Base-by-base conservation (phyloP, 352 stramenopile genomes). In the Thalassiosira ordinaria region DNA sequence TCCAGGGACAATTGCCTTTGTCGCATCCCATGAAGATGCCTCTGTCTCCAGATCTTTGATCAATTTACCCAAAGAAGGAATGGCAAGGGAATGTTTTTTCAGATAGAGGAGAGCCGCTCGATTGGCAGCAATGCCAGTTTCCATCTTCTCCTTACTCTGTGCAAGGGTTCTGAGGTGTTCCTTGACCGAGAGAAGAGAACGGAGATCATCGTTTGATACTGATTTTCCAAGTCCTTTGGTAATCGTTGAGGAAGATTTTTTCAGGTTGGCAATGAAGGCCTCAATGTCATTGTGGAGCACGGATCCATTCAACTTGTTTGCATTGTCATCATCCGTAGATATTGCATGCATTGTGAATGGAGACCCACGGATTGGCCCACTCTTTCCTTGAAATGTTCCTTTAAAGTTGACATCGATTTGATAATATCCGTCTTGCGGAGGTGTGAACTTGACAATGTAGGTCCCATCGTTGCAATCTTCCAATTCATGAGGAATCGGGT, bases 401-500 rank as follows among this genome's bases (percentile, higher is more conserved):
- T 91, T 86, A 64, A 98, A 98, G 7, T 95, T 88, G 9, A 98
- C 92, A 3, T 91, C 90, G 33, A 99, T 82, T 20, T 91, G 80
- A 69, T 97, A 98, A 33, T 91, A 90, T 8, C 96, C 97, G 16
- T 93, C 74, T 18, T 83, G 74, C 4, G 94, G 89, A 24, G 95
- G 91, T 1, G 87, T 94, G 74, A 97, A 98, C 8, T 94, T 95
- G 1, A 99, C 96, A 29, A 96, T 82, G 64, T 99, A 98, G 2
- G 94, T 97, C 37, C 97, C 97, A 80, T 99, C 95, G 33, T 96
- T 91, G 56, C 97, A 96, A 81, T 99, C 96, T 24, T 80, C 56
- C 33, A 84, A 57, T 63, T 64, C 33, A 62, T 67, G 47, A 24
- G 59, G 56, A 9, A 83, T 20, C 1, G 66, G 6, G 20, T n/a